These are phyloP conservation scores for Cystoisospora suis DNA, from an alignment of 169 alveolate species.

Conservation along the genomic window DNA sequence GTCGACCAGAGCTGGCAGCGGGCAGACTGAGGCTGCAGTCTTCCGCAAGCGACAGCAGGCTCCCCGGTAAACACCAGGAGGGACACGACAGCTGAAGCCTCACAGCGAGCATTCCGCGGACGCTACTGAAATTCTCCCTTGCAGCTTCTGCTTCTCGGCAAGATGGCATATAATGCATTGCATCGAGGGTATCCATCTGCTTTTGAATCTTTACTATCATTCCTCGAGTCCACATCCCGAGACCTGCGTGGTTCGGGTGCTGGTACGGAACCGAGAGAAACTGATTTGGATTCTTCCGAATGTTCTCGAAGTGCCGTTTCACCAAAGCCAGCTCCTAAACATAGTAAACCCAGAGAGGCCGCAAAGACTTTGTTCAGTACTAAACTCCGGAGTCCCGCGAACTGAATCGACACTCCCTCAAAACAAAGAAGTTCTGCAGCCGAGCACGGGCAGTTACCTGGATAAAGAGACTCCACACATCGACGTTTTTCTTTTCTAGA, in stretches of 20 bases:
- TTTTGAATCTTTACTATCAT: slow-evolving; percentile 59
- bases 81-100: too few species aligned
- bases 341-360: neutral
- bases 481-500: slow-evolving; percentile 87
- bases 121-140: slow-evolving; percentile 53
- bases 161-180: slow-evolving; percentile 2
- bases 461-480: slow-evolving; percentile 78
- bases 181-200: slow-evolving; percentile 49
- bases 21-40: too few species aligned
- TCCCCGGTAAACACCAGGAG: too few species aligned
- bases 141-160: slow-evolving; percentile 29
- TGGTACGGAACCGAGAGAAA: neutral
- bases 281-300: slow-evolving; percentile 36
- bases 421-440: too few species aligned
- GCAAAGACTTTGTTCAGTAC: neutral
- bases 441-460: slow-evolving; percentile 69
- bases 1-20: neutral
- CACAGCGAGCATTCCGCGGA: slow-evolving; percentile 56
- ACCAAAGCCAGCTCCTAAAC: slow-evolving; percentile 36
- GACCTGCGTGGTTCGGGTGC: slow-evolving; percentile 44
- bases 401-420: too few species aligned
- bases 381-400: neutral
- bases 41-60: too few species aligned
- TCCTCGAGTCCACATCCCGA: slow-evolving; percentile 67
- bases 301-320: slow-evolving; percentile 65